These are phyloP conservation scores for Vitis riparia DNA, from an alignment of 164 flowering plant genomes.

Conservation along the genomic window DNA sequence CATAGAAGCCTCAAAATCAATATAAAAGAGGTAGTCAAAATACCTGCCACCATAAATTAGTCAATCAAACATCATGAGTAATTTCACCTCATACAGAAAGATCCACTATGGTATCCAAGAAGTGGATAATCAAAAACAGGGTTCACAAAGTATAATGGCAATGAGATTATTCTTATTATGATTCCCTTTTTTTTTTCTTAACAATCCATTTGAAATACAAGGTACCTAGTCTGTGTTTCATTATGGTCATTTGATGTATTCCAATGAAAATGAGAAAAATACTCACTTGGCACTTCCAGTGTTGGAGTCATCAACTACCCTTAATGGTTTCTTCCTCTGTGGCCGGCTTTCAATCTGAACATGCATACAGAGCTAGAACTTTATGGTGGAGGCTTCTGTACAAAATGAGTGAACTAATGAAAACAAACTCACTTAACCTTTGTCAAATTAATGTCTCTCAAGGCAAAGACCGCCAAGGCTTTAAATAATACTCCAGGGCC, in stretches of 20 bases:
- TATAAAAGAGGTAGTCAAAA: slow-evolving; percentile 90
- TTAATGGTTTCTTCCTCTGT: slow-evolving; percentile 39
- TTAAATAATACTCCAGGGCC: slow-evolving; percentile 56
- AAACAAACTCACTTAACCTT: slow-evolving; percentile 19
- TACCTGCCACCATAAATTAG: slow-evolving; percentile 51
- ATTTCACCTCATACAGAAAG: too few relatives aligned
- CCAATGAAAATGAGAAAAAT: background rate
- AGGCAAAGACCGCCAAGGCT: slow-evolving; percentile 49
- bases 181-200: too few relatives aligned
- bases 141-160: too few relatives aligned
- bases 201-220: too few relatives aligned
- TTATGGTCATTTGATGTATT: too few relatives aligned
- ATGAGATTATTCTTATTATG: too few relatives aligned
- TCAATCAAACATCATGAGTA: background rate
- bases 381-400: background rate
- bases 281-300: slow-evolving; percentile 44
- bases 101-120: too few relatives aligned
- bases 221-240: too few relatives aligned
- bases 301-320: slow-evolving; percentile 40
- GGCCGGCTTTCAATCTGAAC: slow-evolving; percentile 53
- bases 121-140: too few relatives aligned
- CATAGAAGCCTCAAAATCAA: slow-evolving; percentile 98
- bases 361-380: too few relatives aligned
- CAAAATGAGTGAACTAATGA: background rate
- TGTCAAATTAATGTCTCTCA: slow-evolving; percentile 49